Base-by-base conservation (phyloP, 768 basidiomycete genomes). In the Phaeolepiota aurea region DNA sequence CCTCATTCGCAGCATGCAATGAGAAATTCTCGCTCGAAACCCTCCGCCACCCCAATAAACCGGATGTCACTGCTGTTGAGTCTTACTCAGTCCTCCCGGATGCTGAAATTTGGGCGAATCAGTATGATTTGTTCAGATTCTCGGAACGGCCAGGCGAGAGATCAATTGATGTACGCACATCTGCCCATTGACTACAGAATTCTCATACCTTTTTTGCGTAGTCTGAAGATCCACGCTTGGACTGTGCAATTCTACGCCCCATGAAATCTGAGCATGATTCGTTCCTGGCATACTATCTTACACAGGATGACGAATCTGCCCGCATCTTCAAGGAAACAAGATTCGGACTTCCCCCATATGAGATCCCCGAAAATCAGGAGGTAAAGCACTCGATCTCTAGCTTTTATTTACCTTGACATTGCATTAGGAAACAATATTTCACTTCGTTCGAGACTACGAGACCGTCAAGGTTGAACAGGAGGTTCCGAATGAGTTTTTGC, bases 261-360 rank as follows among this genome's bases (percentile, higher is more conserved):
- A 87, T 88, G 84, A 84, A 86, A 55, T 80, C 84, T 2, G 88
- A 90, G 36, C 83, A 87, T 16, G 87, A 90, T 53, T 85, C 87
- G 33, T 90, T 90, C 75, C 62, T 91, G 41, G 79, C 87, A 9
- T 90, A 87, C 53, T 89, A 89, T 47, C 76, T 90, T 20, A 82
- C 87, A 1, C 70, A 76, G 52, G 79, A 84, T 21, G 87, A 90
- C 54, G 79, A 78, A 11, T 68, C 76, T 5, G 86, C 87, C 1
- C 41, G 75, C 13, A 59, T 66, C 45, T 81, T 87, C 63, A 87
- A 87, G 55, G 64, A 72, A 19, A 65, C 66, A 13, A 72, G 84
- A 19, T 60, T 55, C 25, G 54, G 52, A 5, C 49, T 69, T 43
- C 47, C 60, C 33, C 64, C 71, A 42, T 65, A 72, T 38, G 66